Evolutionary conservation across 768 basidiomycete species (phyloP).

Genomic region (Auricularia sp.): DNA sequence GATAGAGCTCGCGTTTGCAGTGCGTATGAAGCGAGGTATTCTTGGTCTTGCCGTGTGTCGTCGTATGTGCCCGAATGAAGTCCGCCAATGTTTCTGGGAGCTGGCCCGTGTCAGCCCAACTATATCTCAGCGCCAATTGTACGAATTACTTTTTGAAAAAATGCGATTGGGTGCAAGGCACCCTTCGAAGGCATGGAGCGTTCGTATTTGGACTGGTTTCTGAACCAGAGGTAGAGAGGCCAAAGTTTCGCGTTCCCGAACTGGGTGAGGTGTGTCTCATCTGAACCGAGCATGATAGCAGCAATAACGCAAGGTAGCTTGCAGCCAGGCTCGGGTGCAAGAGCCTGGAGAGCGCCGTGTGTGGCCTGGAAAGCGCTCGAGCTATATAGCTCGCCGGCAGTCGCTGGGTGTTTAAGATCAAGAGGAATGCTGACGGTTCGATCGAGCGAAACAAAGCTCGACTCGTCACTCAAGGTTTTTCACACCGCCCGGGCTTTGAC

Average conservation of each 20-base stretch:
- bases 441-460: no score
- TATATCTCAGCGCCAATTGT: neutral
- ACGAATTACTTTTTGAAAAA: constrained; percentile 8
- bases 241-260: constrained; percentile 25
- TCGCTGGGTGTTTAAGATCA: no score
- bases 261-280: constrained; percentile 21
- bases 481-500: no score
- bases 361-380: constrained; percentile 16
- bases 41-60: neutral
- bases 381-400: constrained; percentile 18
- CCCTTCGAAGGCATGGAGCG: constrained; percentile 16
- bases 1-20: constrained; percentile 13
- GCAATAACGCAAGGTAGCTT: constrained; percentile 12
- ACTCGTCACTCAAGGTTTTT: no score
- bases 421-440: no score
- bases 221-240: constrained; percentile 29
- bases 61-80: neutral
- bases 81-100: neutral
- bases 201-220: constrained; percentile 17
- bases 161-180: constrained; percentile 9
- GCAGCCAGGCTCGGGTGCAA: constrained; percentile 13
- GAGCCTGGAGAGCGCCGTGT: constrained; percentile 14
- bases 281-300: constrained; percentile 22
- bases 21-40: constrained; percentile 7
- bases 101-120: neutral